Conservation (phyloP, 1,139 yeast genomes). For the Hansenula sp. region DNA sequence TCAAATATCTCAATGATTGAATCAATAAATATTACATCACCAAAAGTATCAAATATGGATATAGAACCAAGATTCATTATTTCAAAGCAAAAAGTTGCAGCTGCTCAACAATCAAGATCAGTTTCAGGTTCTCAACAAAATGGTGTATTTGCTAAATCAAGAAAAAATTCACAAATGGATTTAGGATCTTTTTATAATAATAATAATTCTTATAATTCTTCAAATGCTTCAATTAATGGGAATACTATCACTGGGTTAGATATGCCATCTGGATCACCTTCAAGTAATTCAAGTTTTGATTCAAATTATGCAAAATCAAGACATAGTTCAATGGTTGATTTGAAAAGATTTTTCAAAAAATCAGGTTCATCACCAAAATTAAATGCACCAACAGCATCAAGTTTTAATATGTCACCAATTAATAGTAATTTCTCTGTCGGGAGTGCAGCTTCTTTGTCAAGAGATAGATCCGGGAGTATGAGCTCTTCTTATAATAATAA, state of each 20-base stretch:
- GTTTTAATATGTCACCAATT: constrained; percentile 18
- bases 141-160: constrained; percentile 19
- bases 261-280: constrained; percentile 19
- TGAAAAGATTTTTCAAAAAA: constrained; percentile 57
- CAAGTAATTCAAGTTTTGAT: constrained; percentile 21
- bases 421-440: constrained; percentile 21
- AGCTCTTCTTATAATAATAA: constrained; percentile 24
- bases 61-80: constrained; percentile 72
- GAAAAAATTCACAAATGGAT: constrained; percentile 21
- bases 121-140: constrained; percentile 10
- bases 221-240: too few species aligned
- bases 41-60: constrained; percentile 44
- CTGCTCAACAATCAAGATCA: constrained; percentile 15
- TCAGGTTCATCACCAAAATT: constrained; percentile 11
- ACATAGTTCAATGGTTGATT: constrained; percentile 73
- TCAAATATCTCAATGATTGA: constrained; percentile 42
- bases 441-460: constrained; percentile 9
- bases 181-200: constrained; percentile 20
- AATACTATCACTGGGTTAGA: too few species aligned
- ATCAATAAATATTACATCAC: constrained; percentile 65
- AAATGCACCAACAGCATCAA: constrained; percentile 5
- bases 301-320: constrained; percentile 29
- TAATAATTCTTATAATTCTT: constrained; percentile 1
- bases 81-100: constrained; percentile 54
- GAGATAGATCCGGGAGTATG: constrained; percentile 20